Evolutionary conservation across 768 basidiomycete genomes (phyloP), one percentile per base, ranked within the genome.

Genomic region (Boletales sp.): DNA sequence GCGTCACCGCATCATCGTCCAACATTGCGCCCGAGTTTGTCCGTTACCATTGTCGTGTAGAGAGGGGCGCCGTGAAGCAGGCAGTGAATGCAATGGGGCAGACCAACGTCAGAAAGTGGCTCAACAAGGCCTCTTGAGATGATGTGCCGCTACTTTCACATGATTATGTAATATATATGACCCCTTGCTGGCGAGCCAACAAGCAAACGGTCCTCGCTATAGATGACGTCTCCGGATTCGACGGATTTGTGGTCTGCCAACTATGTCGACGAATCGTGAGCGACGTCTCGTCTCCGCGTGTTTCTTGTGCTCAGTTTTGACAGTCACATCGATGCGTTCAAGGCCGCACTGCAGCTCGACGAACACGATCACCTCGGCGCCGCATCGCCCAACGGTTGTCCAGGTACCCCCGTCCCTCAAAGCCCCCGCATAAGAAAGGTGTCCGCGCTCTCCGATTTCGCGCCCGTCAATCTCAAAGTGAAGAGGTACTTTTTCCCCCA

Each of bases 381-480:
- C 2, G 45, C 53, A 19, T 70, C 66, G n/a, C 63, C 65, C 2
- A 49, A 37, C 30, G 46, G 48, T 2, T 44, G 41, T 41, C 61
- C 65, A 11, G 61, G 63, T 5, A 58, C 63, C 19, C 62, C 56
- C 38, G 35, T 56, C 1, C 57, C 53, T 18, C 56, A 61, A 60
- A 70, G 72, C 34, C 70, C 69, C 7, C 83, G 88, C 15, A 78
- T 90, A 19, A 78, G 82, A 62, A 93, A 90, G 69, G 82, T 94
- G 7, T 83, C 87, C 44, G 90, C 90, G 1, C 70, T 91, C 44
- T 87, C 84, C 2, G 92, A 94, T 64, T 93, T 91, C 58, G 90
- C 94, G 6, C 96, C 95, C 0, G 82, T 97, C 21, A 90, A 96
- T 64, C 70, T 91, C 57, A 86, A 76, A 62, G 84, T 97, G 17